A percentile compares a stretch with the other conserved stretches of the same genome.
Conservation (phyloP, 768 basidiomycete genomes). For the Amanita rubescens region DNA sequence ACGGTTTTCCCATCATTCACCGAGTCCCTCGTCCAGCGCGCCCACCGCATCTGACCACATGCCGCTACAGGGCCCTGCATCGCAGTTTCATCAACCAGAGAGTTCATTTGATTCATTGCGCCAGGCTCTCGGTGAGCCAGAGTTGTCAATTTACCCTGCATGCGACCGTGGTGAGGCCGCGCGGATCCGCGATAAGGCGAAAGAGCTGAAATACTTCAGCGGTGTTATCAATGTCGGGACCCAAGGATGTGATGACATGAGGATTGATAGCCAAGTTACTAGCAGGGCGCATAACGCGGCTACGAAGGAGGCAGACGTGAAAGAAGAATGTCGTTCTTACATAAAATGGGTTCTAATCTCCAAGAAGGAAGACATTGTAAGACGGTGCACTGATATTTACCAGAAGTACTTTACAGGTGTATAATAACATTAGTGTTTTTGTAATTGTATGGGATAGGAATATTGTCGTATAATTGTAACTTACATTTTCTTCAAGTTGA, state of each 20-base stretch:
- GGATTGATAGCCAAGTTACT: not conserved
- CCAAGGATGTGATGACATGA: not conserved
- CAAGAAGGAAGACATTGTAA: not conserved
- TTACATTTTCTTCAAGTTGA: too few relatives aligned
- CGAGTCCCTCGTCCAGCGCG: not conserved
- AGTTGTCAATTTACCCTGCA: not conserved
- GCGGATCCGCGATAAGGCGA: not conserved
- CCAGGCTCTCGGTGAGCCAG: not conserved
- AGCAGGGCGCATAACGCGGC: not conserved
- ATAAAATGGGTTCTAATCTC: constrained; percentile 4
- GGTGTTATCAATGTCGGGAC: not conserved
- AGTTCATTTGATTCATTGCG: not conserved
- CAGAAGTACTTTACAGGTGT: not conserved
- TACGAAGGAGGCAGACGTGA: not conserved
- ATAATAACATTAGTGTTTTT: not conserved
- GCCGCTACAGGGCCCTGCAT: not conserved
- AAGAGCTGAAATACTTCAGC: not conserved
- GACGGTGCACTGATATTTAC: not conserved
- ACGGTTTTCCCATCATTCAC: not conserved
- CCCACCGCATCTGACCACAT: not conserved
- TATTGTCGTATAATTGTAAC: too few relatives aligned
- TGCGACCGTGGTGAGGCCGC: not conserved
- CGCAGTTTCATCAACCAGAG: too few relatives aligned
- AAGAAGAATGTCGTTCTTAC: not conserved
- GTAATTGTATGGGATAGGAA: not conserved